Evolutionary conservation across 108 stramenopile genomes (phyloP).

Genomic region (Poteriospumella lacustris): DNA sequence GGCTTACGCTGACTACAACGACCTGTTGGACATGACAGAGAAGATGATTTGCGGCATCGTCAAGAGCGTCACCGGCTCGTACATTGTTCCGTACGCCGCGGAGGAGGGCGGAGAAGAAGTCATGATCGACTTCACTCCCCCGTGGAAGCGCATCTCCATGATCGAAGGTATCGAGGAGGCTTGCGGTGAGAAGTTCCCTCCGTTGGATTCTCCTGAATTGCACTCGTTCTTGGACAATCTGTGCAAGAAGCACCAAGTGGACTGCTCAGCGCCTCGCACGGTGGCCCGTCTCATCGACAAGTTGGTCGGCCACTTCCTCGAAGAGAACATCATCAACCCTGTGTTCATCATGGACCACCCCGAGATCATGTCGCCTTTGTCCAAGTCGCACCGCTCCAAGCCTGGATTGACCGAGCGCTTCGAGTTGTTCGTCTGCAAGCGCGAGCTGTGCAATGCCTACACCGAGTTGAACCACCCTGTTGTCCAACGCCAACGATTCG

Average conservation of each 20-base stretch:
- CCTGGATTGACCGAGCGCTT: conserved; percentile 91
- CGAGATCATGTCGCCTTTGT: conserved; percentile 96
- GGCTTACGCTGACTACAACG: conserved; percentile 98
- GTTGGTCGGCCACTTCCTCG: conserved; percentile 92
- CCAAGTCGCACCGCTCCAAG: conserved; percentile 93
- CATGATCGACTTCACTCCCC: conserved; percentile 89
- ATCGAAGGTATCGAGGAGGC: conserved; percentile 37
- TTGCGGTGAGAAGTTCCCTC: conserved; percentile 40
- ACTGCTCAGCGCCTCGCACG: conserved; percentile 89
- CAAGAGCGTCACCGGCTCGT: conserved; percentile 81
- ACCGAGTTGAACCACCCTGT: conserved; percentile 99
- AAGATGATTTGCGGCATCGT: conserved; percentile 90
- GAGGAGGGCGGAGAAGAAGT: conserved; percentile 69
- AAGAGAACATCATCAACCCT: conserved; percentile 57
- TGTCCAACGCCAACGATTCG: conserved; percentile 81
- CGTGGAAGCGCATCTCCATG: conserved; percentile 79
- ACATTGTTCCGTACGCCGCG: conserved; percentile 77
- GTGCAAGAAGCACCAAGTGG: conserved; percentile 67
- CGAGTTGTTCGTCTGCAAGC: conserved; percentile 87
- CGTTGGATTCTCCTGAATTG: conserved; percentile 42
- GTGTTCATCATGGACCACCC: conserved; percentile 75
- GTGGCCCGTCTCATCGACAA: conserved; percentile 90
- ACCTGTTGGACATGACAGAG: conserved; percentile 96
- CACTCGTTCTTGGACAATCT: conserved; percentile 62
- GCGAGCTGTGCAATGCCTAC: conserved; percentile 98